These are phyloP conservation scores for Triangularia setosa DNA, from an alignment of 2,329 filamentous ascomycete species.

Conservation along the genomic window DNA sequence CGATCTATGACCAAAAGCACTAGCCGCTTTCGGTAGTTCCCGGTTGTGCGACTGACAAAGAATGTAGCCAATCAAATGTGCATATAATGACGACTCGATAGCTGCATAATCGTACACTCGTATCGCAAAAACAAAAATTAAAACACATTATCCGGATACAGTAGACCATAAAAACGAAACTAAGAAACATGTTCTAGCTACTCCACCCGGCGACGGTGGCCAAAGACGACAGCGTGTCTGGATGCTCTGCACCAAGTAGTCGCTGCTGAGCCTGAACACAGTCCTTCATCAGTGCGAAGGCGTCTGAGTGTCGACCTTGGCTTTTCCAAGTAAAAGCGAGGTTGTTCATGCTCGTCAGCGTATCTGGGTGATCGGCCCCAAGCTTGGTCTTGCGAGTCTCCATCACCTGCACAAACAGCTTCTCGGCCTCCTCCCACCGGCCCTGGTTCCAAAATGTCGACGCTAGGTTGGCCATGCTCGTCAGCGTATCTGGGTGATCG, in stretches of 20 bases:
- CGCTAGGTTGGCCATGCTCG: conserved; percentile 2
- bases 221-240: conserved; percentile 11
- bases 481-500: conserved; percentile 5
- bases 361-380: conserved; percentile 16
- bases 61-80: too few relatives aligned
- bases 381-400: conserved; percentile 14
- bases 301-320: conserved; percentile 15
- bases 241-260: conserved; percentile 17
- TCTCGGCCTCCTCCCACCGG: conserved; percentile 10
- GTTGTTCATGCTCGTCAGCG: conserved; percentile 16
- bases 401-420: conserved; percentile 11
- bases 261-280: conserved; percentile 17
- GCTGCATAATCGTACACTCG: too few relatives aligned
- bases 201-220: neutral
- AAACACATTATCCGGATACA: neutral
- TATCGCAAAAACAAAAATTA: too few relatives aligned
- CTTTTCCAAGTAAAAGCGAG: conserved; percentile 16
- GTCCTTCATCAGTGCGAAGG: conserved; percentile 12
- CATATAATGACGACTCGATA: too few relatives aligned
- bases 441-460: conserved; percentile 7
- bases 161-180: neutral
- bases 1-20: too few relatives aligned
- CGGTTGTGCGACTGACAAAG: too few relatives aligned
- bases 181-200: conserved; percentile 3
- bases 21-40: too few relatives aligned